Evolutionary conservation across 2,329 filamentous ascomycete species (phyloP).

Genomic region (Clonostachys byssicola): DNA sequence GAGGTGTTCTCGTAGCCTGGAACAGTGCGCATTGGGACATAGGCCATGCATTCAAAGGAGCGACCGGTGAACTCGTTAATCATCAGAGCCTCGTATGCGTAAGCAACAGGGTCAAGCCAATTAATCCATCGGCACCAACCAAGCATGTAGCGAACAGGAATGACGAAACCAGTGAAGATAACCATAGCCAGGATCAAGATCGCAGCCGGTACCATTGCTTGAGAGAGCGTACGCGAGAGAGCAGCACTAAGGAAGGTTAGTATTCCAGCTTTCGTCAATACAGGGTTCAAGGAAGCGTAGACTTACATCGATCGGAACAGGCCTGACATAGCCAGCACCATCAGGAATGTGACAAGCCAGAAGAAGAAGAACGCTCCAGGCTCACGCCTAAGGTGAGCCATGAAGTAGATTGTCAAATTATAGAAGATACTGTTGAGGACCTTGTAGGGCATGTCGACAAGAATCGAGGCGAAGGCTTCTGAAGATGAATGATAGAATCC

Average conservation of each 20-base stretch:
- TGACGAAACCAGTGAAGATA: conserved; percentile 44
- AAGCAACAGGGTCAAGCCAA: conserved; percentile 63
- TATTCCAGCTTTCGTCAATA: conserved; percentile 1
- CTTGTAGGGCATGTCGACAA: conserved; percentile 39
- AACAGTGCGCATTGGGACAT: conserved; percentile 14
- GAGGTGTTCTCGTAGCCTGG: conserved; percentile 16
- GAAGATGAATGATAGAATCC: conserved; percentile 30
- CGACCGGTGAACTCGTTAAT: conserved; percentile 56
- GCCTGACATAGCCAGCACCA: conserved; percentile 61
- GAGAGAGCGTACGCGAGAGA: conserved; percentile 48
- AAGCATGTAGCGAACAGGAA: conserved; percentile 43
- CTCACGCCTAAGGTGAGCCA: conserved; percentile 37
- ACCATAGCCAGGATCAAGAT: conserved; percentile 26
- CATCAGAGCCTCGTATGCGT: conserved; percentile 63
- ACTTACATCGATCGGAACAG: conserved; percentile 41
- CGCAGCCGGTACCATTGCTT: conserved; percentile 35
- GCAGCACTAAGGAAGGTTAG: conserved; percentile 11
- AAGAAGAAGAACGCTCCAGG: conserved; percentile 43
- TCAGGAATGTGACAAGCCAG: conserved; percentile 40
- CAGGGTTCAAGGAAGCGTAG: background rate
- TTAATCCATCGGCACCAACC: conserved; percentile 68
- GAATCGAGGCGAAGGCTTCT: conserved; percentile 24
- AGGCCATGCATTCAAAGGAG: conserved; percentile 14
- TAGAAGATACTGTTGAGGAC: conserved; percentile 32
- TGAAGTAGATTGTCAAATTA: conserved; percentile 44